These are phyloP conservation scores for Neckera pumila DNA, from an alignment of 225 moss, liverwort and hornwort species.

Conservation along the genomic window DNA sequence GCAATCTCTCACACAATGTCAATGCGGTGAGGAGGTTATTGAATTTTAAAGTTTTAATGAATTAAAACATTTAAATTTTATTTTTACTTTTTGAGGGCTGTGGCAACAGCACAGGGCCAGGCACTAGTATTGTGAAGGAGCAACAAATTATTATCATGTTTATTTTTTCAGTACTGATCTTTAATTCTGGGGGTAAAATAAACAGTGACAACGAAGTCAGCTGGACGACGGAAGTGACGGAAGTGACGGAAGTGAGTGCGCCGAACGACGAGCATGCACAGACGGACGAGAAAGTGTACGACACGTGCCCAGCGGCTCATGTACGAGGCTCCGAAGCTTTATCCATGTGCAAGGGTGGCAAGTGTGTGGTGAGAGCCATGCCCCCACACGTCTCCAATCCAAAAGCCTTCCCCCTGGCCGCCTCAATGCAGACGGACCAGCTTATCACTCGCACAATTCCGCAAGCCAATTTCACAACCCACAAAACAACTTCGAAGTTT, in stretches of 20 bases:
- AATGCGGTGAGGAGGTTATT: no score
- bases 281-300: neutral
- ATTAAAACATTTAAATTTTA: no score
- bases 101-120: no score
- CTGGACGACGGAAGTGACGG: neutral
- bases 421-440: neutral
- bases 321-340: neutral
- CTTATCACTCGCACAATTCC: neutral
- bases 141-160: no score
- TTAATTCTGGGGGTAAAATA: no score
- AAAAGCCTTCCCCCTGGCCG: neutral
- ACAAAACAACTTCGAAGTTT: neutral
- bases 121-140: no score
- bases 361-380: conserved; percentile 37
- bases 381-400: conserved; percentile 26
- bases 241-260: neutral
- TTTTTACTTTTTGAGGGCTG: no score
- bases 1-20: no score
- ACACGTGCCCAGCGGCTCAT: neutral
- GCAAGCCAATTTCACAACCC: neutral
- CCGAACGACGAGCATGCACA: neutral
- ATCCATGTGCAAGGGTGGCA: neutral
- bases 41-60: no score
- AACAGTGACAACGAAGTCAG: neutral
- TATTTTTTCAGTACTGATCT: no score